phyloP scores from a whole-genome alignment of 2,329 filamentous ascomycete species.

The Knoxdaviesia capensis region DNA sequence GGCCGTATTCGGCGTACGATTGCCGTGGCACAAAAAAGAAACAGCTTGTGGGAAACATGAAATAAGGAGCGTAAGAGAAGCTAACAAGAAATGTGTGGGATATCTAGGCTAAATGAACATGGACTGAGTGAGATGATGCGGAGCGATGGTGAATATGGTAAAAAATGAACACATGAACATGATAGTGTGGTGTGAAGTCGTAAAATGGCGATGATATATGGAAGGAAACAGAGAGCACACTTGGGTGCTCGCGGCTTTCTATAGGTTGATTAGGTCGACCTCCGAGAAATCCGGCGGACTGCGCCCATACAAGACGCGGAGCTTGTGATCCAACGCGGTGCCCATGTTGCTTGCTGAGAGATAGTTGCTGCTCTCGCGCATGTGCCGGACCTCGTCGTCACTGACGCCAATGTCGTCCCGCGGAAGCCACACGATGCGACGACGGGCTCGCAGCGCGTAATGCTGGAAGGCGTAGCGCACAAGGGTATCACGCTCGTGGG shows the following conservation, averaged over 20 bases:
- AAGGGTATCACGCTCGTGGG: conserved; percentile 69
- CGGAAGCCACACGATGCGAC: conserved; percentile 87
- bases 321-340: conserved; percentile 67
- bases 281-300: conserved; percentile 83
- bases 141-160: too few relatives aligned
- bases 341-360: conserved; percentile 94
- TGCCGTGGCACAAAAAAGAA: too few relatives aligned
- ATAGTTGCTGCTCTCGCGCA: conserved; percentile 51
- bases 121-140: too few relatives aligned
- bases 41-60: too few relatives aligned
- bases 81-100: too few relatives aligned
- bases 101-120: too few relatives aligned
- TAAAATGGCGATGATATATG: too few relatives aligned
- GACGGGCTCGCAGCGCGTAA: conserved; percentile 60
- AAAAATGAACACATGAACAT: too few relatives aligned
- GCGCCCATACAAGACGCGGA: conserved; percentile 62
- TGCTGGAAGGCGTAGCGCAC: conserved; percentile 83
- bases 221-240: too few relatives aligned
- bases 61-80: too few relatives aligned
- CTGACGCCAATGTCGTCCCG: conserved; percentile 76
- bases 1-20: too few relatives aligned
- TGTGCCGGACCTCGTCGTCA: conserved; percentile 74
- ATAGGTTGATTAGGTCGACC: conserved; percentile 68
- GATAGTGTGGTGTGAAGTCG: too few relatives aligned
- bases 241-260: neutral